Evolutionary conservation across 129 eudicot genomes (phyloP).

Genomic region (Tagetes patula): DNA sequence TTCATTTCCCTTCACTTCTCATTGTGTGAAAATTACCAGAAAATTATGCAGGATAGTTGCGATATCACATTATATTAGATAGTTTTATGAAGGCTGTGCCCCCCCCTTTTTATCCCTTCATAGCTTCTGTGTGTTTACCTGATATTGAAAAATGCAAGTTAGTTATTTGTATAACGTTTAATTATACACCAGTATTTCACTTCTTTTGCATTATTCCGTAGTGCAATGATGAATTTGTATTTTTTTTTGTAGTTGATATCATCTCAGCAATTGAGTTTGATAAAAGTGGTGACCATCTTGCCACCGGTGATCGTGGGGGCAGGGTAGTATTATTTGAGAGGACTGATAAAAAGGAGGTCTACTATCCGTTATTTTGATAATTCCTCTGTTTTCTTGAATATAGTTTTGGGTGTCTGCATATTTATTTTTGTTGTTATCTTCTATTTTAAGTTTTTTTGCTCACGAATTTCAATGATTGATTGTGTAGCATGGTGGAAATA

Average conservation of each 20-base stretch:
- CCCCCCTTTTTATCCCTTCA: not conserved
- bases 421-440: slow-evolving; percentile 15
- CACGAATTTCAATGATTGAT: slow-evolving; percentile 21
- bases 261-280: slow-evolving; percentile 98
- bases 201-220: slow-evolving; percentile 17
- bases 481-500: slow-evolving; percentile 69
- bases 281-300: slow-evolving; percentile 98
- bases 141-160: not conserved
- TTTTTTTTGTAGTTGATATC: slow-evolving; percentile 71
- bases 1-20: not conserved
- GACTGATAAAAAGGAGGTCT: slow-evolving; percentile 85
- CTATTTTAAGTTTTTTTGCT: slow-evolving; percentile 5
- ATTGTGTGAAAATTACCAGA: slow-evolving; percentile 7
- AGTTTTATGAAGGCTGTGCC: not conserved
- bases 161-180: slow-evolving; percentile 10
- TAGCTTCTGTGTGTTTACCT: not conserved
- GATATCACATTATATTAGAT: slow-evolving; percentile 9
- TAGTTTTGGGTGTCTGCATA: slow-evolving; percentile 9
- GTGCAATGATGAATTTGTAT: slow-evolving; percentile 18
- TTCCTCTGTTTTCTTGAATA: not conserved
- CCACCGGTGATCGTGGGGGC: slow-evolving; percentile 99
- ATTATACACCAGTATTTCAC: not conserved
- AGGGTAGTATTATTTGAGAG: slow-evolving; percentile 97
- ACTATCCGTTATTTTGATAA: slow-evolving; percentile 23
- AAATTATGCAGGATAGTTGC: slow-evolving; percentile 1